Percentiles rank a stretch among this genome's conserved stretches.
These are phyloP conservation scores for Aspergillus saccharolyticus DNA, from an alignment of 495 filamentous ascomycete species.

Conservation along the genomic window DNA sequence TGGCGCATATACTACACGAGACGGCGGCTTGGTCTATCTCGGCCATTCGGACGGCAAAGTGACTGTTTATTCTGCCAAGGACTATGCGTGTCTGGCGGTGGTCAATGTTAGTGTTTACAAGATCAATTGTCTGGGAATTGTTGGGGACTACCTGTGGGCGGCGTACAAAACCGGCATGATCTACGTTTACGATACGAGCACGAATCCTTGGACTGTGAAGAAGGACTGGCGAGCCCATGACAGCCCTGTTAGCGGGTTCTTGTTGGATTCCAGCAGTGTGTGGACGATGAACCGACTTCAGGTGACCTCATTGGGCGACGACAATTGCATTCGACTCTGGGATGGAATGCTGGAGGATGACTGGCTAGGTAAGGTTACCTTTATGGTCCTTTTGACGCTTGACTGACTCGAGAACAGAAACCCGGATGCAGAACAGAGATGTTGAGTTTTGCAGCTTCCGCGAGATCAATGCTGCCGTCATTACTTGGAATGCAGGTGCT, in stretches of 20 bases:
- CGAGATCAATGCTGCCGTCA: constrained; percentile 66
- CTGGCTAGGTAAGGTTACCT: constrained; percentile 64
- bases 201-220: constrained; percentile 78
- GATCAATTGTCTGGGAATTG: constrained; percentile 80
- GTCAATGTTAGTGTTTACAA: constrained; percentile 90
- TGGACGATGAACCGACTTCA: constrained; percentile 83
- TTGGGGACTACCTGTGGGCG: constrained; percentile 85
- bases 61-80: constrained; percentile 74
- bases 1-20: constrained; percentile 64
- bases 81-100: constrained; percentile 69
- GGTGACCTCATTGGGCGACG: constrained; percentile 82
- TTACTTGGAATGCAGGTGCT: constrained; percentile 97
- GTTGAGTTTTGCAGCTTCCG: constrained; percentile 78
- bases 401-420: constrained; percentile 48
- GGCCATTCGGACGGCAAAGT: constrained; percentile 94
- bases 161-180: constrained; percentile 95
- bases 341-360: constrained; percentile 92
- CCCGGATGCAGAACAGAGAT: constrained; percentile 79
- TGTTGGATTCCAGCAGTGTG: constrained; percentile 74
- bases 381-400: neutral
- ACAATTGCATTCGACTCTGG: constrained; percentile 83
- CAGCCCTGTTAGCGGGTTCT: constrained; percentile 69
- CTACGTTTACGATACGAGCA: constrained; percentile 80
- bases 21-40: constrained; percentile 79
- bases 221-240: constrained; percentile 95